These are phyloP conservation scores for Saxispiralis lemnorum DNA, from an alignment of 495 filamentous ascomycete species.

Conservation along the genomic window DNA sequence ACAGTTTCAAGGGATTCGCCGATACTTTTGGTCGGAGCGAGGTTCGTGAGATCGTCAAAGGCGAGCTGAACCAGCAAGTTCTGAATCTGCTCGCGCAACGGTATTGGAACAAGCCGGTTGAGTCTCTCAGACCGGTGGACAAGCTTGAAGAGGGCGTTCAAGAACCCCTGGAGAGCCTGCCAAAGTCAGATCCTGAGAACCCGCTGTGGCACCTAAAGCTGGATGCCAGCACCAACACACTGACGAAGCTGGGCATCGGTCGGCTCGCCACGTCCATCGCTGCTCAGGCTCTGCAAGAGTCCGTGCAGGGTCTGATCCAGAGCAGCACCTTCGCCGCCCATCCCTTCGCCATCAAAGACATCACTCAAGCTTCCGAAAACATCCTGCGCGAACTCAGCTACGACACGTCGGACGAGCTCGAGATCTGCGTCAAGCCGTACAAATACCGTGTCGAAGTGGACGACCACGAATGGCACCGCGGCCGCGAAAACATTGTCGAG, in stretches of 20 bases:
- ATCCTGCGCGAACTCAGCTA: constrained; percentile 91
- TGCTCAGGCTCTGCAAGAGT: constrained; percentile 66
- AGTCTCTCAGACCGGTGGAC: constrained; percentile 29
- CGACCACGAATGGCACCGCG: constrained; percentile 68
- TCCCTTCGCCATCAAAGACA: constrained; percentile 78
- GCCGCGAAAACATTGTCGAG: constrained; percentile 57
- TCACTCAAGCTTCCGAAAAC: constrained; percentile 67
- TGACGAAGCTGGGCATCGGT: constrained; percentile 88
- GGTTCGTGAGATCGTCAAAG: constrained; percentile 76
- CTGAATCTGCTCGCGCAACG: constrained; percentile 85
- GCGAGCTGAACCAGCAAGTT: constrained; percentile 82
- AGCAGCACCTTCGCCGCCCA: constrained; percentile 73
- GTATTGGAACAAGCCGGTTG: constrained; percentile 96
- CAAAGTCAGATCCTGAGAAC: constrained; percentile 66
- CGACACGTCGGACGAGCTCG: constrained; percentile 93
- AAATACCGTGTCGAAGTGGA: constrained; percentile 95
- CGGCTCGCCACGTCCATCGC: constrained; percentile 81
- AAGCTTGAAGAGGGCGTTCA: constrained; percentile 45
- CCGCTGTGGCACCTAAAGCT: constrained; percentile 88
- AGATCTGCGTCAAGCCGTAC: constrained; percentile 98
- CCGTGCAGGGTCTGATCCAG: constrained; percentile 61
- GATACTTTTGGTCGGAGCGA: constrained; percentile 78
- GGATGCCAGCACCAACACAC: constrained; percentile 71
- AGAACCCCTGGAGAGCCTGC: constrained; percentile 57
- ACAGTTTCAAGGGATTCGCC: constrained; percentile 85